Conservation (phyloP, 176 grass and related monocot genomes). For the Melocanna baccifera region DNA sequence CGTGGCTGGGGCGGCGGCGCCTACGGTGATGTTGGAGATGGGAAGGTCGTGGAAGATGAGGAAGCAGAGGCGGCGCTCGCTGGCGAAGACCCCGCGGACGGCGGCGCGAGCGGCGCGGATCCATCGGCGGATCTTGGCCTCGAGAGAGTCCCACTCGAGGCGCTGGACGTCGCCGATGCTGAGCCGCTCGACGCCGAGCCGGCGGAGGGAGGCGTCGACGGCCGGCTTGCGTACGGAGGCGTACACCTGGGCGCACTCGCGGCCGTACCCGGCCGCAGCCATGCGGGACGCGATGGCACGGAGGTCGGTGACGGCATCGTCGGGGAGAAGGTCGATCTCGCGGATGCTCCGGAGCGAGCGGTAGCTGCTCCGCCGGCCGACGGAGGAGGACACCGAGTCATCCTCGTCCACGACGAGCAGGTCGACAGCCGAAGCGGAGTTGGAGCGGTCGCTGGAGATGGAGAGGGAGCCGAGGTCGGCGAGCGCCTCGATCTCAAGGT, state of each 20-base stretch:
- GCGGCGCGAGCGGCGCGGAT: slow-evolving; percentile 64
- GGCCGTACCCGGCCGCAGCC: slow-evolving; percentile 74
- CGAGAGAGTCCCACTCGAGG: slow-evolving; percentile 56
- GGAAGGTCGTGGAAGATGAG: slow-evolving; percentile 51
- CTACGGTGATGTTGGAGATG: slow-evolving; percentile 17
- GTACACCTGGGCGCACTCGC: slow-evolving; percentile 81
- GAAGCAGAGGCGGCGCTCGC: slow-evolving; percentile 62
- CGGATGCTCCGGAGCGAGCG: slow-evolving; percentile 70
- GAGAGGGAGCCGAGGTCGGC: slow-evolving; percentile 52
- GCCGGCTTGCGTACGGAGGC: slow-evolving; percentile 63
- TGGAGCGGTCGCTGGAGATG: slow-evolving; percentile 43
- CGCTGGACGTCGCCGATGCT: slow-evolving; percentile 68
- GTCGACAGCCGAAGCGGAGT: slow-evolving; percentile 17
- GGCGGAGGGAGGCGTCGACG: slow-evolving; percentile 70
- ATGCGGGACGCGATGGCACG: slow-evolving; percentile 70
- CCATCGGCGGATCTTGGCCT: slow-evolving; percentile 67
- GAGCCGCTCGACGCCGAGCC: slow-evolving; percentile 62
- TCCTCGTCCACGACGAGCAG: slow-evolving; percentile 27
- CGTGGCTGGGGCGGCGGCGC: slow-evolving; percentile 32
- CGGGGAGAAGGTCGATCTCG: slow-evolving; percentile 88
- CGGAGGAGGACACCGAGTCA: slow-evolving; percentile 28
- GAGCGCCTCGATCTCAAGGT: slow-evolving; percentile 61
- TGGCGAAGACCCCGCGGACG: slow-evolving; percentile 74
- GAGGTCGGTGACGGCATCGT: slow-evolving; percentile 75
- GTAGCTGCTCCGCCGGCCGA: slow-evolving; percentile 55